Base-by-base conservation (phyloP, 2,329 filamentous ascomycete genomes). In the Emericellopsis atlantica region DNA sequence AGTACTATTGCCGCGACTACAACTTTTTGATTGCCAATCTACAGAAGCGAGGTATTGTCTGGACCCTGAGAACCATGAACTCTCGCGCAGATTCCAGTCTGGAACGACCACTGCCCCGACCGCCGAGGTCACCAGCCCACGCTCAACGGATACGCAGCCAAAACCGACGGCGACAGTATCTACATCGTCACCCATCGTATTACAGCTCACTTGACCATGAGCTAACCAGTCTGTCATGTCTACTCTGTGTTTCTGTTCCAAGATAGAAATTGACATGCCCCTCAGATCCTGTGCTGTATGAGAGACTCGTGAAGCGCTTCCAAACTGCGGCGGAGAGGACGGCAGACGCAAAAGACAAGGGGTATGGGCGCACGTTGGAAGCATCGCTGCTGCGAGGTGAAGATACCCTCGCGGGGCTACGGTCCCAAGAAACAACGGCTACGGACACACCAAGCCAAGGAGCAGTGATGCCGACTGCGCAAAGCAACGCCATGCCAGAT, bases 251-350 rank as follows among this genome's bases (percentile, higher is more conserved):
- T 16, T 14, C 8, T 6, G 24, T 10, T 11, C 12, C n/a, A 38
- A n/a, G 21, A n/a, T 29, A n/a, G 34, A 32, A 31, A 4, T 15
- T 40, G 18, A 18, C 15, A 5, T 12, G 26, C 26, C 9, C 14
- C n/a, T 35, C 43, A 72, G 84, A 92, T 60, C 86, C 87, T 1
- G 65, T 90, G 8, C 72, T 93, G 26, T 94, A 94, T 65, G 84
- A 93, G 57, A 74, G 76, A 40, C 70, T 93, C 21, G 74, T 95
- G 45, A 78, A 85, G 40, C 77, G 76, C 40, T 89, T 88, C 56
- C 84, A 89, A 48, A 80, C 79, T 1, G 64, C 79, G 3, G 66
- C 70, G 4, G 86, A 94, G 61, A 76, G 85, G 40, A 78, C 87
- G 54, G 72, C 72, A 6, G 84, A 90, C 50, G 82, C 80, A 8